Evolutionary conservation across 768 basidiomycete species (phyloP), one percentile per base, ranked within the genome.

Genomic region (Calvatia gigantea): DNA sequence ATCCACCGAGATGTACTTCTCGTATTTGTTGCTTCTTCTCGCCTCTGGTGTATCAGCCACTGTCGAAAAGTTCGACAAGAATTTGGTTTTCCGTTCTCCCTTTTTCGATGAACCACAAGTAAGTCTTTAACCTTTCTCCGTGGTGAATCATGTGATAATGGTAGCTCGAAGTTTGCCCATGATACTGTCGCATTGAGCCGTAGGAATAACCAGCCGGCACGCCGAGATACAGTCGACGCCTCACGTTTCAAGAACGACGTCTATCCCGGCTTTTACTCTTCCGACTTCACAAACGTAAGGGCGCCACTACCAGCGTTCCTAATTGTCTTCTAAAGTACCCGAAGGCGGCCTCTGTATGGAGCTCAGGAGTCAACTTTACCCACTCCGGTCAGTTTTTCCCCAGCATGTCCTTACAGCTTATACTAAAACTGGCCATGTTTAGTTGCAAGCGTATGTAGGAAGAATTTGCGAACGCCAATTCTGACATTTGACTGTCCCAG

Each of bases 181-280:
- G 65, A 79, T 56, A 76, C 70, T 21, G 59, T 61, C 0, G 59
- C 62, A 3, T 66, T 79, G 19, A 68, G 76, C 47, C 62, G 67
- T 9, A 71, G 73, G 25, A 71, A 73, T 60, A 57, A 72, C 14
- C 59, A 66, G 31, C 66, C 27, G 3, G n/a, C 28, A 4, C 43
- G 71, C 33, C 65, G 77, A 29, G 75, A 78, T 56, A 64, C 61
- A 3, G 67, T 63, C 2, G 69, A 69, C 44, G 70, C 74, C 1
- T 58, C 61, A 29, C 58, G 62, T 12, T 80, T 80, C 62, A 65
- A 62, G 15, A 78, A 82, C 60, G 69, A 74, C 19, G 73, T 75
- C 51, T 81, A 81, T 61, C 74, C 75, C 8, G 74, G 76, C 6
- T 82, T 78, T 61, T 78, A 77, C 47, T 77, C 77, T 2, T 68